Conservation (phyloP, 148 eudicot genomes). For the Rhododendron molle region DNA sequence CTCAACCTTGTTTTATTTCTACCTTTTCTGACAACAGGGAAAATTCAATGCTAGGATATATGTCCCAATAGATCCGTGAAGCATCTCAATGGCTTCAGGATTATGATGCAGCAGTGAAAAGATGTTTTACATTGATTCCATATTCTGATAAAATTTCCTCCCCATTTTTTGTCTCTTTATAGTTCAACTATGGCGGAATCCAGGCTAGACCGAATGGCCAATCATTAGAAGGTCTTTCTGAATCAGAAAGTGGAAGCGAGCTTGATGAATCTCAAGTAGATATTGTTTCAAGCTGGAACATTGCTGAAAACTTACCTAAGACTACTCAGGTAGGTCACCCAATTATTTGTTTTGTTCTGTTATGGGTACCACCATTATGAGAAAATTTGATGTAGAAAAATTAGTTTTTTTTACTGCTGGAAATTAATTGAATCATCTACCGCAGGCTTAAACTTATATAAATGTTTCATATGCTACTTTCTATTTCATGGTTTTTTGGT, state of each 20-base stretch:
- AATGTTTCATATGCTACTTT: not conserved
- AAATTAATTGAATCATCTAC: not conserved
- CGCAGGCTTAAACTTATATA: not conserved
- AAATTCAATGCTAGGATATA: not conserved
- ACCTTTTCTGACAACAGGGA: not conserved
- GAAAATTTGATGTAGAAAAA: not conserved
- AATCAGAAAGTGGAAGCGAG: constrained; percentile 25
- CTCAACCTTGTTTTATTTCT: not conserved
- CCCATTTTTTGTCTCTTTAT: constrained; percentile 5
- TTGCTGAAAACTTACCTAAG: constrained; percentile 79
- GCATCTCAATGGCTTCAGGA: not conserved
- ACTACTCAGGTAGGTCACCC: constrained; percentile 53
- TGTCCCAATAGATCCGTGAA: not conserved
- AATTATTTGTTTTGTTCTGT: not conserved
- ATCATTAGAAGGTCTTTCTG: constrained; percentile 34
- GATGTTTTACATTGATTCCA: not conserved
- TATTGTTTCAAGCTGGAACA: constrained; percentile 83
- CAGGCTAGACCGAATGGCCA: constrained; percentile 56
- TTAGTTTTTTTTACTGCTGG: not conserved
- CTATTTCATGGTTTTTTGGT: constrained; percentile 4
- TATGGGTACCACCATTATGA: not conserved
- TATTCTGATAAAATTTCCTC: not conserved
- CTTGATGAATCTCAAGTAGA: constrained; percentile 54
- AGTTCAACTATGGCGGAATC: constrained; percentile 98
- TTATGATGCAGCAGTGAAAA: not conserved